phyloP scores from a whole-genome alignment of 495 filamentous ascomycete genomes.

The Trichoderma asperelloides region DNA sequence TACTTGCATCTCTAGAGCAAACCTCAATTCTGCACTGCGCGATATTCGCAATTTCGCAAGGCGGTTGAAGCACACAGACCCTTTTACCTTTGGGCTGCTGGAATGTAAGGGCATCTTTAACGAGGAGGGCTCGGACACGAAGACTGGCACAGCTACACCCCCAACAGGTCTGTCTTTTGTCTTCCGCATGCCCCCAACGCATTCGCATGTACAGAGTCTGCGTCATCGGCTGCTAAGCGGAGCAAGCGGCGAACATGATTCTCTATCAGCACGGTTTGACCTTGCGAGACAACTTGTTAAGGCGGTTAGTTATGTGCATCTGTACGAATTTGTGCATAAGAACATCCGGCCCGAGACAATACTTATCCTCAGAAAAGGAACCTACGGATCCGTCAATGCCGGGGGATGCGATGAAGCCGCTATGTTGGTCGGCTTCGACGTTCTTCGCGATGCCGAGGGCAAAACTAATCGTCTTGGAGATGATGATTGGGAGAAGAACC shows the following conservation, averaged over 20 bases:
- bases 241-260: neutral
- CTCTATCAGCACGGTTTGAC: neutral
- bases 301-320: conserved; percentile 41
- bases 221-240: neutral
- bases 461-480: conserved; percentile 33
- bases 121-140: neutral
- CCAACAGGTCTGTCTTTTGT: neutral
- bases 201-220: neutral
- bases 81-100: neutral
- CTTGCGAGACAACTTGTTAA: neutral
- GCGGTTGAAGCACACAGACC: neutral
- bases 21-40: neutral
- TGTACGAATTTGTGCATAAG: conserved; percentile 47
- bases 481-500: conserved; percentile 34
- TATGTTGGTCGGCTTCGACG: conserved; percentile 45
- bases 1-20: neutral
- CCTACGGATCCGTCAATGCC: neutral
- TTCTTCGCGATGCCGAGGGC: conserved; percentile 33
- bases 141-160: neutral
- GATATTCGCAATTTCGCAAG: neutral
- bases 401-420: conserved; percentile 5
- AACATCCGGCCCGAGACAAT: conserved; percentile 48
- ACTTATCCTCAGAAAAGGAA: conserved; percentile 26
- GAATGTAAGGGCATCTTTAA: neutral
- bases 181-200: neutral